Percentiles rank a stretch among this genome's conserved stretches.
phyloP scores from a whole-genome alignment of 2,329 filamentous ascomycete species.

The Falciphora oryzae region DNA sequence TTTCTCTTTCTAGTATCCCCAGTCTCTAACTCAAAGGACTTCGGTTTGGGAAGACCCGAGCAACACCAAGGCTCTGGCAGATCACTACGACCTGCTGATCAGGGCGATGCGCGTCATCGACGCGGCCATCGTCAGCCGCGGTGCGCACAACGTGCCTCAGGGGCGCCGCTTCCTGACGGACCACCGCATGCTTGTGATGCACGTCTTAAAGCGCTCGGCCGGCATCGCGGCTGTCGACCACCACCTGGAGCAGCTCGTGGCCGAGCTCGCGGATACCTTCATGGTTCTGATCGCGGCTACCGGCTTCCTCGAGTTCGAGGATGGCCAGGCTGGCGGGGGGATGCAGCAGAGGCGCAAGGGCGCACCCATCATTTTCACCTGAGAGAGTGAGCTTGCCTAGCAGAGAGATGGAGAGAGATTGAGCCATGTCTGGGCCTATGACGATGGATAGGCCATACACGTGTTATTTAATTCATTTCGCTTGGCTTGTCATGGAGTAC shows the following conservation, averaged over 20 bases:
- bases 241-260: conserved; percentile 54
- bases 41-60: conserved; percentile 47
- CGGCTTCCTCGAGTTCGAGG: conserved; percentile 63
- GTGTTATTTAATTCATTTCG: not conserved
- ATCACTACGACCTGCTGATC: conserved; percentile 79
- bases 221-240: conserved; percentile 50
- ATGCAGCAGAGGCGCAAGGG: not conserved
- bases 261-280: conserved; percentile 78
- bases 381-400: not conserved
- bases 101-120: conserved; percentile 76
- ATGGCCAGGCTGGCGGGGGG: not conserved
- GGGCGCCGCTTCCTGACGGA: conserved; percentile 75
- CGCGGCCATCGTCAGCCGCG: conserved; percentile 73
- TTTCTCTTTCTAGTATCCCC: not conserved
- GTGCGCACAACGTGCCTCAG: conserved; percentile 75
- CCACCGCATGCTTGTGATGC: conserved; percentile 77
- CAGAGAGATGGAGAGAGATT: too few relatives aligned
- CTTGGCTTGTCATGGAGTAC: not conserved
- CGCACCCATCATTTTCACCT: not conserved
- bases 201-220: conserved; percentile 83
- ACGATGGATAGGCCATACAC: not conserved
- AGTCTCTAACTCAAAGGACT: not conserved
- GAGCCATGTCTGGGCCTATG: not conserved
- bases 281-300: conserved; percentile 78
- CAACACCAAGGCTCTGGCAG: conserved; percentile 64